phyloP scores from a whole-genome alignment of 73 alveolate species.

The Blepharisma stoltei region DNA sequence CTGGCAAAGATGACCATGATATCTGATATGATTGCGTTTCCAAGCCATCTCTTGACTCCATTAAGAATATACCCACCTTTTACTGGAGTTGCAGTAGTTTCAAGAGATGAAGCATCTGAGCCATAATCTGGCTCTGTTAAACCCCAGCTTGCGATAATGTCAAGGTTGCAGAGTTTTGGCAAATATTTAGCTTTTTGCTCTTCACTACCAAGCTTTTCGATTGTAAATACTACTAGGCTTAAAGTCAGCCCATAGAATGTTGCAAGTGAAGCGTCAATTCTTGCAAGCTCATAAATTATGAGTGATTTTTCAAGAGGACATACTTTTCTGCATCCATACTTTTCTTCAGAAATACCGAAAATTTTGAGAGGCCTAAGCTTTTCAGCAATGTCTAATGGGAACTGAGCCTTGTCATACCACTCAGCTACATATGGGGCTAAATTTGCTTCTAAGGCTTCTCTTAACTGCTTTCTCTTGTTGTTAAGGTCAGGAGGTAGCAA shows the following conservation, averaged over 20 bases:
- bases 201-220: slow-evolving; percentile 45
- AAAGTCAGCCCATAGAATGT: slow-evolving; percentile 40
- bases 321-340: slow-evolving; percentile 10
- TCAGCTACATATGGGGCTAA: neutral
- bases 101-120: slow-evolving; percentile 52
- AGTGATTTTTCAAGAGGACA: slow-evolving; percentile 36
- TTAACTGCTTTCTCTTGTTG: neutral
- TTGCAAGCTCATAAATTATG: slow-evolving; percentile 42
- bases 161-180: slow-evolving; percentile 33
- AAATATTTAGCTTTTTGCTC: slow-evolving; percentile 49
- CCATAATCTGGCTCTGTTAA: slow-evolving; percentile 67
- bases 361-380: neutral
- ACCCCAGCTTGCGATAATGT: slow-evolving; percentile 40
- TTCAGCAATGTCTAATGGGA: neutral
- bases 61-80: slow-evolving; percentile 53
- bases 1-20: slow-evolving; percentile 55
- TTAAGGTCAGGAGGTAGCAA: slow-evolving; percentile 18
- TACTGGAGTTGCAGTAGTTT: slow-evolving; percentile 47
- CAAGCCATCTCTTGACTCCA: slow-evolving; percentile 66
- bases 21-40: slow-evolving; percentile 50
- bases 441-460: neutral
- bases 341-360: neutral
- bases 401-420: neutral
- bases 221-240: slow-evolving; percentile 37
- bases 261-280: slow-evolving; percentile 45